Conservation (phyloP, 2,329 filamentous ascomycete species). For the Ceratocystis ficicola region DNA sequence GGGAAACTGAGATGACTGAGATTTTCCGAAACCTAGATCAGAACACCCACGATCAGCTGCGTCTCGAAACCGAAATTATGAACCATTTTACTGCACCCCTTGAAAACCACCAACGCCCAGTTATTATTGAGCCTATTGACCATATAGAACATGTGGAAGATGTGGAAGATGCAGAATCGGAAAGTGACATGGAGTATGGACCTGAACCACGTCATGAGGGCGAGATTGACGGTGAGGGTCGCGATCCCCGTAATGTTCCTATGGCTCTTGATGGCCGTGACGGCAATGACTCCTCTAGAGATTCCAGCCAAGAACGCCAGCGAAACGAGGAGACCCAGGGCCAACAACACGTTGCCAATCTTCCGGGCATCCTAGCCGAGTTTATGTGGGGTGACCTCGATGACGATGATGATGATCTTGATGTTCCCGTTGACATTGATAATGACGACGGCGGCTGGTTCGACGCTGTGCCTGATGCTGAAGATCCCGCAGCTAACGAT, state of each 20-base stretch:
- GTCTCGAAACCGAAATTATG: not conserved
- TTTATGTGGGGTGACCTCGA: slow-evolving; percentile 51
- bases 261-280: not conserved
- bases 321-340: not conserved
- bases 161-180: slow-evolving; percentile 8
- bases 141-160: slow-evolving; percentile 22
- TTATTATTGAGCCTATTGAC: slow-evolving; percentile 7
- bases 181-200: slow-evolving; percentile 22
- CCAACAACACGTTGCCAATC: slow-evolving; percentile 8
- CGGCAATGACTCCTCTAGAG: not conserved
- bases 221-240: slow-evolving; percentile 17
- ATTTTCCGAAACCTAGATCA: not conserved
- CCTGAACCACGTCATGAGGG: slow-evolving; percentile 10
- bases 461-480: slow-evolving; percentile 22
- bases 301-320: not conserved
- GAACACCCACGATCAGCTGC: not conserved
- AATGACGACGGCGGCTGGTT: slow-evolving; percentile 39
- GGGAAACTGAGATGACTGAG: not conserved
- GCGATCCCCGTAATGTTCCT: not conserved
- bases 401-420: slow-evolving; percentile 44
- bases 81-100: not conserved
- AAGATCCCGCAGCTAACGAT: not conserved
- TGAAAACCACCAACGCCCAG: not conserved
- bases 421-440: slow-evolving; percentile 31
- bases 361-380: slow-evolving; percentile 35